A percentile compares a stretch with the other conserved stretches of the same genome.
Evolutionary conservation across 768 basidiomycete genomes (phyloP).

Genomic region (Hericium coralloides): DNA sequence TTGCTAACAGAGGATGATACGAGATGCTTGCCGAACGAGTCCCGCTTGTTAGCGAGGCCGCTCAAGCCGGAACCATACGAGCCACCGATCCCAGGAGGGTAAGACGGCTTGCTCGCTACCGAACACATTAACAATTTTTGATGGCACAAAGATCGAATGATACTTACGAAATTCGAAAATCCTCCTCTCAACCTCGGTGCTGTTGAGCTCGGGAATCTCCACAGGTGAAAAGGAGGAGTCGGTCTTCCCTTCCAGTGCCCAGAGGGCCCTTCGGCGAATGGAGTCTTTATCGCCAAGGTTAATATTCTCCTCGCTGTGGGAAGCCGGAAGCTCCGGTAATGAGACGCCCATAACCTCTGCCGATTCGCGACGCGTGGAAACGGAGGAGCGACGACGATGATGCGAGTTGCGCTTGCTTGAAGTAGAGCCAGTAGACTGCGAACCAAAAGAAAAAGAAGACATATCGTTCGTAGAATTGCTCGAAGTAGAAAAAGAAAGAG

Average conservation of each 20-base stretch:
- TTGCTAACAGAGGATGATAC: constrained; percentile 50
- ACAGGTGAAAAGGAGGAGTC: constrained; percentile 65
- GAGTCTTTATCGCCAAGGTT: constrained; percentile 69
- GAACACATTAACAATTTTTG: neutral
- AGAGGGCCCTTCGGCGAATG: constrained; percentile 72
- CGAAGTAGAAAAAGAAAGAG: constrained; percentile 20
- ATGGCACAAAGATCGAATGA: neutral
- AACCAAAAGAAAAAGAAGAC: constrained; percentile 26
- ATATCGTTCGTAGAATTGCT: neutral
- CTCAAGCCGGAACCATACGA: constrained; percentile 32
- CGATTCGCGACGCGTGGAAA: constrained; percentile 84
- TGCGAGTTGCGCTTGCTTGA: constrained; percentile 55
- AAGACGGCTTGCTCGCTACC: constrained; percentile 53
- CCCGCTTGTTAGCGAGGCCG: constrained; percentile 53
- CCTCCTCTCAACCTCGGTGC: constrained; percentile 45
- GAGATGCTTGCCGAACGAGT: constrained; percentile 70
- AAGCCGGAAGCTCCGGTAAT: constrained; percentile 54
- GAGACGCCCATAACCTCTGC: constrained; percentile 85
- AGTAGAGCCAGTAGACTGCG: constrained; percentile 24
- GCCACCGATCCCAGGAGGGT: constrained; percentile 38
- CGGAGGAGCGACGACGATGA: constrained; percentile 78
- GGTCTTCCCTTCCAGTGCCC: constrained; percentile 80
- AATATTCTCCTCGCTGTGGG: constrained; percentile 56
- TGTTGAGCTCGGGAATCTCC: constrained; percentile 73
- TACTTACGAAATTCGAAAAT: constrained; percentile 62